A percentile compares a stretch with the other conserved stretches of the same genome.
Evolutionary conservation across 148 eudicot genomes (phyloP).

Genomic region (Rhododendron williamsianum): DNA sequence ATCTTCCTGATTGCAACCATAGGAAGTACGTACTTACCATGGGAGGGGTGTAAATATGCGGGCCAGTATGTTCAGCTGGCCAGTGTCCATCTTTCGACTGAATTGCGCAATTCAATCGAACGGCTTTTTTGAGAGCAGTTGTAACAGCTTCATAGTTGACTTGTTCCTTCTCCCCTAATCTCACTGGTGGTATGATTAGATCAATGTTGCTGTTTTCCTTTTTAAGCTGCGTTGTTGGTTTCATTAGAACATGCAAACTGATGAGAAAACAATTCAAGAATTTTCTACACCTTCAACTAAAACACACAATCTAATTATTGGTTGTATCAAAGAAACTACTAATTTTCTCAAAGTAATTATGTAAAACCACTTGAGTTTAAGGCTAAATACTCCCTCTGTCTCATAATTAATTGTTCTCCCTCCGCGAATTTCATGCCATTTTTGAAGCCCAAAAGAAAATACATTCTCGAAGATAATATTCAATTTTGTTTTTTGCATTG

Average conservation of each 20-base stretch:
- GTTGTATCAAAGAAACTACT: too few relatives aligned
- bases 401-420: too few relatives aligned
- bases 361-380: too few relatives aligned
- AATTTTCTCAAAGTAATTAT: too few relatives aligned
- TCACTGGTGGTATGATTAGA: not conserved
- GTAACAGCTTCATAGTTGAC: slow-evolving; percentile 6
- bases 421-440: too few relatives aligned
- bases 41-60: slow-evolving; percentile 20
- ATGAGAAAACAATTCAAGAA: not conserved
- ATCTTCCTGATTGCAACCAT: not conserved
- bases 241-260: not conserved
- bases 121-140: slow-evolving; percentile 11
- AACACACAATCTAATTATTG: too few relatives aligned
- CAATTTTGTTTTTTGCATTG: too few relatives aligned
- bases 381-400: too few relatives aligned
- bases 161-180: slow-evolving; percentile 4
- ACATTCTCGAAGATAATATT: too few relatives aligned
- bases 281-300: not conserved
- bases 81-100: slow-evolving; percentile 20
- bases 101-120: slow-evolving; percentile 15
- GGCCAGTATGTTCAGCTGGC: slow-evolving; percentile 19
- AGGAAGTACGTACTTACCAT: not conserved
- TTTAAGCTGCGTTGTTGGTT: not conserved
- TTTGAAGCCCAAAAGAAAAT: too few relatives aligned
- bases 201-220: not conserved